phyloP scores from a whole-genome alignment of 1,139 yeast genomes.

The Suhomyces bolitotheri region DNA sequence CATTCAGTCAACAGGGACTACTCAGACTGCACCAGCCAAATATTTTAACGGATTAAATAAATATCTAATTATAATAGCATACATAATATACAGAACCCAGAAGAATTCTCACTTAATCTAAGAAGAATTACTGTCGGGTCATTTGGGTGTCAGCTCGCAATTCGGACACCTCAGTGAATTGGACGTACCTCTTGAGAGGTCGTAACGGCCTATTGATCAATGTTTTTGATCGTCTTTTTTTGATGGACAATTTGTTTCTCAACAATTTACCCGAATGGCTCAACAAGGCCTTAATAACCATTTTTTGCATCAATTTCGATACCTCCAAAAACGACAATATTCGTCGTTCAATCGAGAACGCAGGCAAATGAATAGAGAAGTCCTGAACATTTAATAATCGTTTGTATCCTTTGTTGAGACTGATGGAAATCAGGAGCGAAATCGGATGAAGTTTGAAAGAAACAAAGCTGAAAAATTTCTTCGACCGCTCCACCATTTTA shows the following conservation, averaged over 20 bases:
- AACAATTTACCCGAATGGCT: constrained; percentile 61
- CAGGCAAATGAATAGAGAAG: constrained; percentile 56
- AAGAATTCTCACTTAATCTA: constrained; percentile 8
- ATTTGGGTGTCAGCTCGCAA: constrained; percentile 11
- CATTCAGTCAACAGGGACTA: too few species aligned
- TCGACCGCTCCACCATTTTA: constrained; percentile 61
- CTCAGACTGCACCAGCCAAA: too few species aligned
- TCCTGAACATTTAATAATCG: constrained; percentile 62
- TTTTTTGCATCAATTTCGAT: constrained; percentile 51
- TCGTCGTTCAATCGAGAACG: constrained; percentile 46
- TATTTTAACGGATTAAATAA: too few species aligned
- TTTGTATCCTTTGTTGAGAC: constrained; percentile 54
- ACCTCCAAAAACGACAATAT: constrained; percentile 58
- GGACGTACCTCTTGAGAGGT: constrained; percentile 31
- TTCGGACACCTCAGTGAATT: constrained; percentile 26
- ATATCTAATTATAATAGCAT: constrained; percentile 1
- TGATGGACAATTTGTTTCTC: constrained; percentile 50
- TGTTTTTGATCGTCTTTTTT: constrained; percentile 18
- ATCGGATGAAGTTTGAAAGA: constrained; percentile 49
- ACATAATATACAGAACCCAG: constrained; percentile 4
- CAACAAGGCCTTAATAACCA: constrained; percentile 51
- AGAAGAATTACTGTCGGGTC: constrained; percentile 5
- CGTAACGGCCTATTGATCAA: constrained; percentile 21
- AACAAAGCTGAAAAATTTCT: constrained; percentile 56
- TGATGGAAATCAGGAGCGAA: constrained; percentile 55